phyloP scores from a whole-genome alignment of 257 asterid species.

The Gentiana dahurica region DNA sequence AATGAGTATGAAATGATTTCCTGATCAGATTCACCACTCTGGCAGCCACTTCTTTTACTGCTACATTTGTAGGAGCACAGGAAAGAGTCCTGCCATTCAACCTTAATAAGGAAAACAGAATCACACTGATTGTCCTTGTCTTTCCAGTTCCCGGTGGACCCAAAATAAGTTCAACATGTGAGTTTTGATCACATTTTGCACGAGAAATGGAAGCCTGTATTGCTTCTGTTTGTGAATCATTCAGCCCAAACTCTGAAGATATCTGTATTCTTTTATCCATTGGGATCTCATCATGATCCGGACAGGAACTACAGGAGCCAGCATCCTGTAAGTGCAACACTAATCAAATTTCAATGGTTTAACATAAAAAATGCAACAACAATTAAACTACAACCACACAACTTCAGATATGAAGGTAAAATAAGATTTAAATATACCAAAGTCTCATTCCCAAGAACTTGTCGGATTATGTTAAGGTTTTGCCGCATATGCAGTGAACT shows the following conservation, averaged over 20 bases:
- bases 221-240: conserved; percentile 20
- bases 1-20: conserved; percentile 15
- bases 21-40: conserved; percentile 24
- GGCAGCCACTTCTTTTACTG: conserved; percentile 40
- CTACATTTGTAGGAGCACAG: conserved; percentile 63
- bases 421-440: conserved; percentile 21
- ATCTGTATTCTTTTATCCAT: neutral
- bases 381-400: too few species aligned
- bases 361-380: too few species aligned
- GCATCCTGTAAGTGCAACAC: conserved; percentile 5
- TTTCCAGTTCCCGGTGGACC: conserved; percentile 76
- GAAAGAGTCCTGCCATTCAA: conserved; percentile 35
- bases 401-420: too few species aligned
- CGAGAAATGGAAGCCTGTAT: conserved; percentile 5
- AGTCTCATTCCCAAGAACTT: conserved; percentile 16
- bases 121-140: conserved; percentile 28
- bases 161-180: conserved; percentile 26
- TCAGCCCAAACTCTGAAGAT: conserved; percentile 5
- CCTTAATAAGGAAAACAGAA: conserved; percentile 30
- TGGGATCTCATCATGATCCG: neutral
- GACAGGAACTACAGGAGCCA: conserved; percentile 6
- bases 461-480: conserved; percentile 24
- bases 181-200: conserved; percentile 14
- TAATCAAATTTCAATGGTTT: too few species aligned
- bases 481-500: conserved; percentile 21